Conservation (phyloP, 345 rosid genomes). For the Sonneratia caseolaris region DNA sequence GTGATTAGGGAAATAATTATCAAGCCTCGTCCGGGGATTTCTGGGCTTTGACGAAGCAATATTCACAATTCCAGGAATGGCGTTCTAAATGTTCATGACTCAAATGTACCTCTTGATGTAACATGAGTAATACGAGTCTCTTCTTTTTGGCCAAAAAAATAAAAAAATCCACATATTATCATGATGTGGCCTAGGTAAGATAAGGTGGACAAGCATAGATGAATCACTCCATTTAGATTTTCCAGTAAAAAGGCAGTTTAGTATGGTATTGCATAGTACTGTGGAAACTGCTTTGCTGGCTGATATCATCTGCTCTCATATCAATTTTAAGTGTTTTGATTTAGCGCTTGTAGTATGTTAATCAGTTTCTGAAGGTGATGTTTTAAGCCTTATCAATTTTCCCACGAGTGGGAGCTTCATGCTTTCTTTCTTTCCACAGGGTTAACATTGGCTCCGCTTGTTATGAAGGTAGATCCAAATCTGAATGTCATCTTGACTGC, state of each 20-base stretch:
- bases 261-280: not conserved
- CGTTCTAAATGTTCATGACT: no score
- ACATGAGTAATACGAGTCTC: no score
- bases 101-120: no score
- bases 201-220: not conserved
- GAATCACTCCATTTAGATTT: not conserved
- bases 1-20: not conserved
- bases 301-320: not conserved
- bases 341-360: not conserved
- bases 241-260: not conserved
- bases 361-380: no score
- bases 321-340: not conserved
- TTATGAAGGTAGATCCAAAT: conserved; percentile 82
- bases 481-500: conserved; percentile 88
- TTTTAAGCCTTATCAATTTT: not conserved
- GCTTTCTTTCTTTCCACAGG: conserved; percentile 36
- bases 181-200: not conserved
- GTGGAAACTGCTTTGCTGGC: not conserved
- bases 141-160: no score
- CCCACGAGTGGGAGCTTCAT: no score
- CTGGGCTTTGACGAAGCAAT: not conserved
- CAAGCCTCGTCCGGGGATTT: not conserved
- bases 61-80: no score
- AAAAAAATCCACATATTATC: not conserved
- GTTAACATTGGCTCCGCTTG: conserved; percentile 81